phyloP scores from a whole-genome alignment of 805 yeast species.

The Zygosaccharomyces kombuchaensis region DNA sequence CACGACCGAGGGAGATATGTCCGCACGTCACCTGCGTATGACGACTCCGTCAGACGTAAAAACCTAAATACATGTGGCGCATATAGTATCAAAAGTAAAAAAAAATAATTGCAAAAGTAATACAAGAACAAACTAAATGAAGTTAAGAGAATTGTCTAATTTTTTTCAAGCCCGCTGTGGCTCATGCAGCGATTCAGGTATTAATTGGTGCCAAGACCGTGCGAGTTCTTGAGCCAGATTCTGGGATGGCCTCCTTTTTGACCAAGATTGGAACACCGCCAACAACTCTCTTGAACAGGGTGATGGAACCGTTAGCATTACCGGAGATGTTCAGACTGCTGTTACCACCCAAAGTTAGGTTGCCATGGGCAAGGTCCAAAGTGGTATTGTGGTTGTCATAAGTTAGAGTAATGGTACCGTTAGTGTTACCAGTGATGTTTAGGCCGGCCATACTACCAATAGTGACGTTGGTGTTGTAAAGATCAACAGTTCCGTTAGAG shows the following conservation, averaged over 20 bases:
- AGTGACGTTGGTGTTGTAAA: constrained; percentile 1
- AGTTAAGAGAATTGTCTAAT: background rate
- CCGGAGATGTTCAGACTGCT: background rate
- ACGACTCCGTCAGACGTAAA: too few relatives aligned
- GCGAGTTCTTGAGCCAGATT: background rate
- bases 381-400: background rate
- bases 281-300: background rate
- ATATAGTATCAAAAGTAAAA: background rate
- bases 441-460: background rate
- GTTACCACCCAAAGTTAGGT: background rate
- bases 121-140: background rate
- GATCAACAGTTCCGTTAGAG: constrained; percentile 1
- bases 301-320: constrained; percentile 1
- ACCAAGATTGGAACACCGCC: background rate
- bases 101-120: background rate
- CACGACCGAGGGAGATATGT: too few relatives aligned
- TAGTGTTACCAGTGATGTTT: constrained; percentile 1
- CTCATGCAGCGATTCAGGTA: constrained; percentile 1
- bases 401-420: constrained; percentile 1
- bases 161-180: background rate
- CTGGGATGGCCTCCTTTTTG: background rate
- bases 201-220: background rate
- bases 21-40: too few relatives aligned
- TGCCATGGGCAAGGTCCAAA: background rate
- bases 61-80: too few relatives aligned